Base-by-base conservation (phyloP, 2,329 filamentous ascomycete species). In the Aspergillus sp. region DNA sequence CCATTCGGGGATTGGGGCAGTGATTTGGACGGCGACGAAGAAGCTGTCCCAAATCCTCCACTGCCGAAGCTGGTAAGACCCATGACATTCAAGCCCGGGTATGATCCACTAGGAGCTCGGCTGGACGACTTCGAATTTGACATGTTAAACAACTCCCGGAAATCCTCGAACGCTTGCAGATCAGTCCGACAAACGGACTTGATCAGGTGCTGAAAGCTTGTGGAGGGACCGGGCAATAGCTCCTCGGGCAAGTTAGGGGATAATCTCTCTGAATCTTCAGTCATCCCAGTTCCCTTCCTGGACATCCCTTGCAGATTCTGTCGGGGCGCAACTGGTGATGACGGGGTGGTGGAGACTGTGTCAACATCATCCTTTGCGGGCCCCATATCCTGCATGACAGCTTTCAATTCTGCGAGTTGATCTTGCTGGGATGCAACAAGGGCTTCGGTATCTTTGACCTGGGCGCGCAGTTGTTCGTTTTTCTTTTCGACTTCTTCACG, bases 351-450 rank as follows among this genome's bases (percentile, higher is more conserved):
- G 9, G 81, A 82, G 12, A 71, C 65, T 7, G 87, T 81, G 43
- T 83, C 78, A 54, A 80, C 76, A 55, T 94, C 86, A 55, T 93
- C 86, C 50, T 77, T 78, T 28, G 62, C 57, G 55, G 88, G 81
- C 8, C 80, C 75, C 81, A 96, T 87, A 57, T 85, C 83, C 68
- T 95, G 89, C 82, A 98, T 88, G 52, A 96, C 88, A 19, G 80
- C 76, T 69, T 98, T 98, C 52, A 98, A 79, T 66, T 97, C 87
- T 2, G 85, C 78, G 2, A 98, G 75, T 65, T 98, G 93, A 65
- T 97, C 90, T 63, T 95, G 90, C 58, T 97, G 88, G 1, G 88
- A 95, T 48, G 82, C 82, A 50, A 98, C 78, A 12, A 98, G 77
- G 27, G 79, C 77, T 67, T 97, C 89, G 0, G 87, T 91, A 63